phyloP scores from a whole-genome alignment of 495 filamentous ascomycete genomes.

The Penicillium tannophilum region DNA sequence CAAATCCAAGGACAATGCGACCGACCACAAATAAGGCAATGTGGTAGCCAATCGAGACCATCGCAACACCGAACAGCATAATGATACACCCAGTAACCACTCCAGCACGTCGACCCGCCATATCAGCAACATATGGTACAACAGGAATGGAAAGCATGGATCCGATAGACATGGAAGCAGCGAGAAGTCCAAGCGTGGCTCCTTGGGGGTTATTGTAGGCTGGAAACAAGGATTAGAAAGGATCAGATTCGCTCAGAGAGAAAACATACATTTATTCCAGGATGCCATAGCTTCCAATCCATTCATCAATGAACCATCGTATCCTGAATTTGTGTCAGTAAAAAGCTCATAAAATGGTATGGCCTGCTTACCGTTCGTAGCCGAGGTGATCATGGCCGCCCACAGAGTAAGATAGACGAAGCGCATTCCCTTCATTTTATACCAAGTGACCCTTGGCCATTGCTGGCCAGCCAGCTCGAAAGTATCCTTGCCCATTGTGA shows the following conservation, averaged over 20 bases:
- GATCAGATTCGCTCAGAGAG: no score
- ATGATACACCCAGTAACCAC: conserved; percentile 63
- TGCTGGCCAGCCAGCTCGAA: conserved; percentile 43
- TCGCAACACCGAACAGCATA: conserved; percentile 72
- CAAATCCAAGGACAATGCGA: conserved; percentile 59
- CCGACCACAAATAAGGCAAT: conserved; percentile 63
- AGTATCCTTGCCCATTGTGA: conserved; percentile 41
- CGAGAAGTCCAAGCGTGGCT: conserved; percentile 61
- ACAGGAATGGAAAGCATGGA: conserved; percentile 64
- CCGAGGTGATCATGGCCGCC: conserved; percentile 42
- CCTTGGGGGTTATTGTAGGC: conserved; percentile 52
- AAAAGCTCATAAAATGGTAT: not conserved
- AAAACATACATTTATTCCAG: conserved; percentile 32
- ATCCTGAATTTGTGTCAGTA: conserved; percentile 44
- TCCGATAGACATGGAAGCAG: conserved; percentile 69
- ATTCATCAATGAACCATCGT: conserved; percentile 60
- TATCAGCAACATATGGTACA: conserved; percentile 64
- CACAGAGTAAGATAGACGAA: conserved; percentile 38
- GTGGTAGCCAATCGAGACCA: conserved; percentile 46
- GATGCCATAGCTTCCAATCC: conserved; percentile 39
- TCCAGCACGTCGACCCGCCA: conserved; percentile 61
- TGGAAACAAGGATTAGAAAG: not conserved
- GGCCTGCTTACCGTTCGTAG: conserved; percentile 17
- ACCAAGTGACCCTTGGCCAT: conserved; percentile 44
- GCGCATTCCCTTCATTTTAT: conserved; percentile 41